A percentile compares a stretch with the other conserved stretches of the same genome.
These are phyloP conservation scores for Xenoacremonium recifei DNA, from an alignment of 2,329 filamentous ascomycete genomes.

Conservation along the genomic window DNA sequence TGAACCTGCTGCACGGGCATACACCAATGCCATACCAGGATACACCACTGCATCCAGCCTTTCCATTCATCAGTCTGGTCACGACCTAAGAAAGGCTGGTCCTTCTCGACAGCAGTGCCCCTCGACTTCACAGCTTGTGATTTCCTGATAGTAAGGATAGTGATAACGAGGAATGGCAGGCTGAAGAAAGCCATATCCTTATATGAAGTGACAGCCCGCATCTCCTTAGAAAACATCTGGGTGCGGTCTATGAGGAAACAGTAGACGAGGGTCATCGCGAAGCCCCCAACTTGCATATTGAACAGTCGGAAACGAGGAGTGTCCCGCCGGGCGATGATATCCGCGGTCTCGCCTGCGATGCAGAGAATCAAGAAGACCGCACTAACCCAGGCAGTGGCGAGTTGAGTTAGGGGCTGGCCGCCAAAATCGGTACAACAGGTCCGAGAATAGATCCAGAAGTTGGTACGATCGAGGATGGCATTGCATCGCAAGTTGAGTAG, in stretches of 20 bases:
- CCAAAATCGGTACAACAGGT: conserved; percentile 54
- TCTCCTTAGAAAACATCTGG: conserved; percentile 25
- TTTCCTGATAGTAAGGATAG: conserved; percentile 17
- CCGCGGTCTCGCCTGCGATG: conserved; percentile 13
- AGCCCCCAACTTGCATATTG: conserved; percentile 24
- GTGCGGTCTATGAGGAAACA: conserved; percentile 29
- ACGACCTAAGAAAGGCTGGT: conserved; percentile 33
- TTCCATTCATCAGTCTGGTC: conserved; percentile 65
- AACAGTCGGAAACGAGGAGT: conserved; percentile 12
- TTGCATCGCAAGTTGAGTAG: conserved; percentile 55
- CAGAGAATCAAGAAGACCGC: conserved; percentile 18
- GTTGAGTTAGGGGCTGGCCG: conserved; percentile 17
- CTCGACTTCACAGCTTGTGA: conserved; percentile 6
- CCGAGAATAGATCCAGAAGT: conserved; percentile 43
- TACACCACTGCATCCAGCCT: conserved; percentile 60
- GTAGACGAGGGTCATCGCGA: conserved; percentile 23
- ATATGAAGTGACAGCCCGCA: conserved; percentile 17
- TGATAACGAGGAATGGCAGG: conserved; percentile 8
- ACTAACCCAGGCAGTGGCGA: conserved; percentile 18
- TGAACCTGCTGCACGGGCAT: conserved; percentile 42
- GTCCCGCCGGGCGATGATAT: conserved; percentile 12
- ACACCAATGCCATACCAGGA: conserved; percentile 57
- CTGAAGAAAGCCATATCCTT: conserved; percentile 18
- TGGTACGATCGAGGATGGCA: conserved; percentile 30
- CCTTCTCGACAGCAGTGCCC: neutral